Conservation (phyloP, 192 early-diverging fungal genomes). For the Helicostylum pulchrum region DNA sequence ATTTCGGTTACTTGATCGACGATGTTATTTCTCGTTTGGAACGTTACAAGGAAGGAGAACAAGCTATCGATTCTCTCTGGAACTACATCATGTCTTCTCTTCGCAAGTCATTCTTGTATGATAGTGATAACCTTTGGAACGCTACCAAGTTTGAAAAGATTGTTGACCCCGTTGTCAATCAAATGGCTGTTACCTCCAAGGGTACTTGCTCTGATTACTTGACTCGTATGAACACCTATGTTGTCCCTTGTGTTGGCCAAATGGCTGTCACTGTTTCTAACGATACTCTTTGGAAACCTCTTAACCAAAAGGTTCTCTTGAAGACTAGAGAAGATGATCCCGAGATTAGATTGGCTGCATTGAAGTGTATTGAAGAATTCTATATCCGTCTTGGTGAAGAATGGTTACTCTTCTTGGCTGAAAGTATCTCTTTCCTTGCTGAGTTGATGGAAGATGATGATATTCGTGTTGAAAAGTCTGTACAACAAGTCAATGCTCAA, state of each 20-base stretch:
- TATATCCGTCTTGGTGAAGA: constrained; percentile 91
- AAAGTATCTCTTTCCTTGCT: constrained; percentile 91
- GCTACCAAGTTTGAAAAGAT: constrained; percentile 77
- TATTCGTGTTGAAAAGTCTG: constrained; percentile 73
- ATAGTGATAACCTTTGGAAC: constrained; percentile 66
- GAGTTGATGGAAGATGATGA: constrained; percentile 96
- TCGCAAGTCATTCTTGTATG: constrained; percentile 63
- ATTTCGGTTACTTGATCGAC: constrained; percentile 74
- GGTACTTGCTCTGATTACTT: constrained; percentile 41
- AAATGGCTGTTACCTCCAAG: constrained; percentile 61
- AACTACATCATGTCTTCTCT: constrained; percentile 65
- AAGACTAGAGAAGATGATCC: constrained; percentile 72
- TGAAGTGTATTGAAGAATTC: constrained; percentile 72
- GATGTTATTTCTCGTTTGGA: constrained; percentile 56
- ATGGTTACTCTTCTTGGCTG: constrained; percentile 85
- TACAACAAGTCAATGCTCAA: constrained; percentile 75
- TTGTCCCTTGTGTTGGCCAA: constrained; percentile 79
- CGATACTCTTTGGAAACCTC: constrained; percentile 82
- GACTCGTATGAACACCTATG: constrained; percentile 50
- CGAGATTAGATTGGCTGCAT: constrained; percentile 65
- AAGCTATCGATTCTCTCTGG: constrained; percentile 65
- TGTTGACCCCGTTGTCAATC: constrained; percentile 66
- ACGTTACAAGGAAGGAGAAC: constrained; percentile 38
- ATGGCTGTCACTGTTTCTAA: constrained; percentile 74
- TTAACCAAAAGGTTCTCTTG: constrained; percentile 81